Percentiles rank a stretch among this genome's conserved stretches.
Conservation (phyloP, 2,329 filamentous ascomycete species). For the Nemania bipapillata region DNA sequence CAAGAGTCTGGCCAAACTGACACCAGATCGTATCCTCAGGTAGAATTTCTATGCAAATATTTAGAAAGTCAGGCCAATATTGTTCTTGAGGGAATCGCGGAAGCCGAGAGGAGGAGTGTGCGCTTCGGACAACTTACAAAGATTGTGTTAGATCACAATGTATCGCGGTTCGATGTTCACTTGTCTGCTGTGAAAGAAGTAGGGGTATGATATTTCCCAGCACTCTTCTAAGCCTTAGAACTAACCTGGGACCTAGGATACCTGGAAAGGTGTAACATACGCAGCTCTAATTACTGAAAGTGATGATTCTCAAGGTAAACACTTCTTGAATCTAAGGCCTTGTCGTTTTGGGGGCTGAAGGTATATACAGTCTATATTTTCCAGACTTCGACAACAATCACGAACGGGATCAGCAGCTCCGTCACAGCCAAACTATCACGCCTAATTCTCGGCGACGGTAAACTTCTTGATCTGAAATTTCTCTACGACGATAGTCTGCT, state of each 20-base stretch:
- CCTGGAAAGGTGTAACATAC: conserved; percentile 53
- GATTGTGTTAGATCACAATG: conserved; percentile 58
- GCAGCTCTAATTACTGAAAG: conserved; percentile 58
- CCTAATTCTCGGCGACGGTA: conserved; percentile 57
- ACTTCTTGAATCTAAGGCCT: neutral
- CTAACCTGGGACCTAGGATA: conserved; percentile 48
- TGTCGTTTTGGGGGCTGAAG: neutral
- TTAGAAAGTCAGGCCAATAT: conserved; percentile 67
- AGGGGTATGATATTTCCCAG: conserved; percentile 52
- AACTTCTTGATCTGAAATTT: conserved; percentile 74
- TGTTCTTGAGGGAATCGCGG: conserved; percentile 75
- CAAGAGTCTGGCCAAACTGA: conserved; percentile 59
- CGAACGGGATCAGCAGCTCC: conserved; percentile 68
- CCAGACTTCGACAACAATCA: conserved; percentile 61
- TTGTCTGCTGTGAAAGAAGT: conserved; percentile 58
- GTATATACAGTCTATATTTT: conserved; percentile 66
- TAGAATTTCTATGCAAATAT: conserved; percentile 72
- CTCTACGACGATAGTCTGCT: conserved; percentile 71
- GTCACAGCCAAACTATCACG: conserved; percentile 54
- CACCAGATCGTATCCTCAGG: conserved; percentile 65
- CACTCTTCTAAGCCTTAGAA: neutral
- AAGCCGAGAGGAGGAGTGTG: conserved; percentile 74
- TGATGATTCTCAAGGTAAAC: conserved; percentile 53
- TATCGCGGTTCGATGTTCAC: conserved; percentile 66
- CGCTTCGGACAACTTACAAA: conserved; percentile 69